Conservation (phyloP, 257 asterid species). For the Fraxinus pennsylvanica region DNA sequence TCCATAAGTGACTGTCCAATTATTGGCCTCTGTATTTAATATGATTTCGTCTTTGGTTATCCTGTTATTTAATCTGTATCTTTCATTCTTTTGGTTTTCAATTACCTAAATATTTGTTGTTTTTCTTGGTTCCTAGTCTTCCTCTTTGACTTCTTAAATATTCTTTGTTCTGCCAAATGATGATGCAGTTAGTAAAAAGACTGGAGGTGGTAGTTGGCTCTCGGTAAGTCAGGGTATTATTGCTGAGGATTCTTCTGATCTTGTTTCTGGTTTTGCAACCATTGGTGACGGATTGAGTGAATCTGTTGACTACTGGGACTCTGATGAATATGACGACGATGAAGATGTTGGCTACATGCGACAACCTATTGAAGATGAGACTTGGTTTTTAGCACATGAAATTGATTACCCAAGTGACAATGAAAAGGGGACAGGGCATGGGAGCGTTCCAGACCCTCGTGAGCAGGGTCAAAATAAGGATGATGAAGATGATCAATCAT, state of each 20-base stretch:
- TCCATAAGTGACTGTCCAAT: not conserved
- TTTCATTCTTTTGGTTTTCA: not conserved
- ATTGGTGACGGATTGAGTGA: slow-evolving; percentile 76
- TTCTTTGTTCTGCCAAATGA: slow-evolving; percentile 27
- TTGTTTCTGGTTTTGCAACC: slow-evolving; percentile 94
- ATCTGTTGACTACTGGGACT: slow-evolving; percentile 93
- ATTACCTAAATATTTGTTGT: not conserved
- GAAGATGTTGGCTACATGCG: slow-evolving; percentile 97
- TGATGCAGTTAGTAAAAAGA: slow-evolving; percentile 59
- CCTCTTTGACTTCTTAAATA: slow-evolving; percentile 24
- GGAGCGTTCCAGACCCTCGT: slow-evolving; percentile 77
- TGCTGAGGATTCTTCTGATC: slow-evolving; percentile 87
- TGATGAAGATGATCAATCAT: slow-evolving; percentile 84
- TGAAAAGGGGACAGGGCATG: slow-evolving; percentile 82
- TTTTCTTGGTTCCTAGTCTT: not conserved
- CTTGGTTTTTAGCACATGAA: slow-evolving; percentile 97
- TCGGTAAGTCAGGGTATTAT: slow-evolving; percentile 90
- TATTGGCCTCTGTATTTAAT: not conserved
- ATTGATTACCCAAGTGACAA: slow-evolving; percentile 96
- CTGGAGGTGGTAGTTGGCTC: slow-evolving; percentile 73
- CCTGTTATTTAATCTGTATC: too few species aligned
- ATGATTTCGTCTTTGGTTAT: too few species aligned
- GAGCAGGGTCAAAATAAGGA: slow-evolving; percentile 64
- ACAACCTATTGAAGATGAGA: slow-evolving; percentile 96
- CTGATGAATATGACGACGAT: slow-evolving; percentile 94